Conservation (phyloP, 768 basidiomycete genomes). For the Tulasnella sp. region DNA sequence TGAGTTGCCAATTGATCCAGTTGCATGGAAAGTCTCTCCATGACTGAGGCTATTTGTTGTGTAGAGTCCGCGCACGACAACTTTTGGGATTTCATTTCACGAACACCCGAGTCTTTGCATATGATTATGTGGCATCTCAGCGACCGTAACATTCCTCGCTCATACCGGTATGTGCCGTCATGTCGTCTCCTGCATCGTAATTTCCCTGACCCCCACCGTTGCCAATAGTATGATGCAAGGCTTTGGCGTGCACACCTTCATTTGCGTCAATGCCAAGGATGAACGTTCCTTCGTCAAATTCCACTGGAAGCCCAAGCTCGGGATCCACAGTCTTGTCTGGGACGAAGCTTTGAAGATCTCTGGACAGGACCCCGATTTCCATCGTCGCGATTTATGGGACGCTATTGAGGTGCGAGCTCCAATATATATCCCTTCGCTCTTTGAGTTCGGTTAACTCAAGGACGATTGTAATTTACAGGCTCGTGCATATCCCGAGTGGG, state of each 20-base stretch:
- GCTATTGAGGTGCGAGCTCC: constrained; percentile 48
- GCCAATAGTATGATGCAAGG: constrained; percentile 65
- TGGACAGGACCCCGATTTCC: constrained; percentile 87
- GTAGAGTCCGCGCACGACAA: constrained; percentile 55
- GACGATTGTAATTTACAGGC: no score
- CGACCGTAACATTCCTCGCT: constrained; percentile 78
- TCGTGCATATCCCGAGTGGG: constrained; percentile 68
- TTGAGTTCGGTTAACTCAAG: no score
- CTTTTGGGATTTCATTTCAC: constrained; percentile 76
- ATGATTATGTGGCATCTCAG: constrained; percentile 76
- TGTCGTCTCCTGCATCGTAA: neutral
- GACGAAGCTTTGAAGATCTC: constrained; percentile 79
- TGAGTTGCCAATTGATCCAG: neutral
- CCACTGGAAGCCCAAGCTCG: constrained; percentile 74
- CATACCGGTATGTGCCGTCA: constrained; percentile 40
- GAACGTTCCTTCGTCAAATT: constrained; percentile 82
- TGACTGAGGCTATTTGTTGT: neutral
- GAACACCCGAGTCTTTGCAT: constrained; percentile 54
- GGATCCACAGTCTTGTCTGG: constrained; percentile 78
- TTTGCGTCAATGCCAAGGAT: constrained; percentile 56
- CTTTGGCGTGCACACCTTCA: constrained; percentile 80
- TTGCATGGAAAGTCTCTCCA: no score
- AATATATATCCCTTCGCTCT: no score
- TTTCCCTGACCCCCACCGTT: neutral
- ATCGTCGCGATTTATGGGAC: constrained; percentile 77